Evolutionary conservation across 495 filamentous ascomycete species (phyloP).

Genomic region (Talaromyces trachyspermus): DNA sequence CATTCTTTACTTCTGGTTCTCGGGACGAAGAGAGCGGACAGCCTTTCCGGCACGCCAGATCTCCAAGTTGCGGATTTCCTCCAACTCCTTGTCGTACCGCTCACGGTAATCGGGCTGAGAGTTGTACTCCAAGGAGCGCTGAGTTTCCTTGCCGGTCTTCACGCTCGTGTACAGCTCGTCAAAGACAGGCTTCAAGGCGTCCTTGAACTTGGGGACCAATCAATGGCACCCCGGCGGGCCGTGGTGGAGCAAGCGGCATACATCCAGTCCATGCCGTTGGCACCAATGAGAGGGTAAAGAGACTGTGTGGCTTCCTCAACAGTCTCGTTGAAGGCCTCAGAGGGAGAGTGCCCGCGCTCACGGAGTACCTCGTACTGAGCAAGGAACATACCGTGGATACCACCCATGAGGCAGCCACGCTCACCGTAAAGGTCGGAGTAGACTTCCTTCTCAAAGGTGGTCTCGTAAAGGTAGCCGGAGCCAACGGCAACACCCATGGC

Average conservation of each 20-base stretch:
- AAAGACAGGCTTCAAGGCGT: conserved; percentile 95
- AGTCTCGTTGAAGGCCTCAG: conserved; percentile 99
- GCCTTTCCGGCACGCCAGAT: conserved; percentile 99
- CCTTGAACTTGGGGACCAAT: conserved; percentile 96
- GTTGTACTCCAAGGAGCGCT: conserved; percentile 92
- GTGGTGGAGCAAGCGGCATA: conserved; percentile 99
- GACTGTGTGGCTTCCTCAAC: conserved; percentile 98
- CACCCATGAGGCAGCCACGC: conserved; percentile 99
- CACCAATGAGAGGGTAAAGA: conserved; percentile 92
- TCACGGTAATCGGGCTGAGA: conserved; percentile 87
- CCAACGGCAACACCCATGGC: conserved; percentile 95
- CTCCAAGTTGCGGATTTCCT: conserved; percentile 93
- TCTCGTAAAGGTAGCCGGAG: conserved; percentile 98
- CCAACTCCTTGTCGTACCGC: conserved; percentile 92
- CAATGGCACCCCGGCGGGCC: conserved; percentile 94
- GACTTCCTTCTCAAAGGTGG: conserved; percentile 99
- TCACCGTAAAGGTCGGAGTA: conserved; percentile 99
- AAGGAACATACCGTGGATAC: conserved; percentile 99
- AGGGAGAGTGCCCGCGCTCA: conserved; percentile 92
- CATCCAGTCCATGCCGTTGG: conserved; percentile 99
- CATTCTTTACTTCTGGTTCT: conserved; percentile 92
- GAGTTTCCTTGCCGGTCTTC: conserved; percentile 80
- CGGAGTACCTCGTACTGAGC: conserved; percentile 99
- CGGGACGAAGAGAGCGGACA: conserved; percentile 82
- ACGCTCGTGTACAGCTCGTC: conserved; percentile 92